Evolutionary conservation across 1,284 basidiomycete genomes (phyloP).

Genomic region (Meira miltonrushii): DNA sequence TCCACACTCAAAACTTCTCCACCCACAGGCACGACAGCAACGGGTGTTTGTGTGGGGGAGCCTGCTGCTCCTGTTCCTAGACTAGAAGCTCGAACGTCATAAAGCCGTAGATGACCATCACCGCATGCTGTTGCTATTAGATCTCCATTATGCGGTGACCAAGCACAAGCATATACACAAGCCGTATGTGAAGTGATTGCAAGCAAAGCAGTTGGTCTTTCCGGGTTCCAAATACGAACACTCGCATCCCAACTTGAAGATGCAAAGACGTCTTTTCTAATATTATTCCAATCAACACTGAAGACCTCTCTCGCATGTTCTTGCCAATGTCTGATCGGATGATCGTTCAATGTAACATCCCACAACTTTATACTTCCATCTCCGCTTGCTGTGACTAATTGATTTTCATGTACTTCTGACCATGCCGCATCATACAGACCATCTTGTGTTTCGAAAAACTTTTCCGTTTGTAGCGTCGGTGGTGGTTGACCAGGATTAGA

Average conservation of each 20-base stretch:
- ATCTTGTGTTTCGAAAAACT: slow-evolving; percentile 79
- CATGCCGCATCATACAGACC: slow-evolving; percentile 86
- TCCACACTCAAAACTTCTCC: slow-evolving; percentile 65
- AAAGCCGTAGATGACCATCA: slow-evolving; percentile 56
- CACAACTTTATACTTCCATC: slow-evolving; percentile 87
- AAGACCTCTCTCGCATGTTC: slow-evolving; percentile 90
- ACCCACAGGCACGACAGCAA: slow-evolving; percentile 32
- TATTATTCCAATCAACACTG: slow-evolving; percentile 94
- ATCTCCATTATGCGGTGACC: slow-evolving; percentile 82
- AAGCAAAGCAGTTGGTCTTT: slow-evolving; percentile 67
- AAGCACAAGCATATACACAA: slow-evolving; percentile 82
- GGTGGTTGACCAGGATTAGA: background rate
- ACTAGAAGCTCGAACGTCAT: slow-evolving; percentile 31
- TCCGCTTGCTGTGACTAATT: slow-evolving; percentile 79
- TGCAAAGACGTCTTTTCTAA: slow-evolving; percentile 81
- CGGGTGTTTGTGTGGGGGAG: slow-evolving; percentile 11
- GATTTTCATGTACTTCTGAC: slow-evolving; percentile 91
- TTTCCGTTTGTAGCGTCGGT: slow-evolving; percentile 22
- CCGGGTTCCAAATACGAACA: slow-evolving; percentile 84
- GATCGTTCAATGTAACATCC: slow-evolving; percentile 85
- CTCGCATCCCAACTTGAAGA: slow-evolving; percentile 83
- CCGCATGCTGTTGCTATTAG: slow-evolving; percentile 75
- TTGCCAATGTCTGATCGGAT: slow-evolving; percentile 84
- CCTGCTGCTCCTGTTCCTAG: slow-evolving; percentile 3
- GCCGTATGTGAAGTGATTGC: slow-evolving; percentile 76